Evolutionary conservation across 2,329 filamentous ascomycete genomes (phyloP), one percentile per base, ranked within the genome.

Genomic region (Xylariaceae sp.): DNA sequence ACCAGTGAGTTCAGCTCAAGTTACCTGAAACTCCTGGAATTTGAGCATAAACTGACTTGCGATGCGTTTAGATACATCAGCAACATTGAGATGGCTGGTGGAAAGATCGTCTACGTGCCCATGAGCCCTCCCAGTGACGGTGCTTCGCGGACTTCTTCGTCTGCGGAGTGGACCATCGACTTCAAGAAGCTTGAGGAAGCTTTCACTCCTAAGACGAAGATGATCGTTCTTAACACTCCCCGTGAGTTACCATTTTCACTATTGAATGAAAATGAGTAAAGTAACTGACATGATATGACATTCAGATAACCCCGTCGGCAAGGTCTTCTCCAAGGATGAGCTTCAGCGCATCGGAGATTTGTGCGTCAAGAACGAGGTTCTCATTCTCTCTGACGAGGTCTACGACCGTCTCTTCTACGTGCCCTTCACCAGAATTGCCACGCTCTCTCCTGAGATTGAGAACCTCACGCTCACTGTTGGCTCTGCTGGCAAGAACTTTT

Each of bases 81-180:
- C 79, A 99, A 99, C 76, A 97, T 99, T 65, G 90, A 97, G 75
- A 97, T 99, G 92, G 87, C 94, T 0, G 94, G 94, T 55, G 94
- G 94, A 66, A 95, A 88, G 72, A 90, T 97, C 64, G 88, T 93
- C 67, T 97, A 97, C 72, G 93, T 97, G 23, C 92, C 94, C n/a
- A 80, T 99, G 72, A 89, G 94, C 63, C 93, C 94, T 34, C 94
- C 94, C 8, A 81, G 83, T 64, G 86, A 91, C 51, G 94, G 94
- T 54, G 88, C 86, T 3, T 84, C 81, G 45, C 84, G 87, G 74
- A 96, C 90, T 0, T 90, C 91, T 0, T 92, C 91, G 4, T 92
- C 94, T 1, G 85, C 85, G 2, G 90, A 96, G 67, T 99, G 94
- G 94, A 85, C 81, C 1, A 82, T 99, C 56, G 86, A 97, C 75